Evolutionary conservation across 768 basidiomycete species (phyloP).

Genomic region (Paxillus ammoniavirescens): DNA sequence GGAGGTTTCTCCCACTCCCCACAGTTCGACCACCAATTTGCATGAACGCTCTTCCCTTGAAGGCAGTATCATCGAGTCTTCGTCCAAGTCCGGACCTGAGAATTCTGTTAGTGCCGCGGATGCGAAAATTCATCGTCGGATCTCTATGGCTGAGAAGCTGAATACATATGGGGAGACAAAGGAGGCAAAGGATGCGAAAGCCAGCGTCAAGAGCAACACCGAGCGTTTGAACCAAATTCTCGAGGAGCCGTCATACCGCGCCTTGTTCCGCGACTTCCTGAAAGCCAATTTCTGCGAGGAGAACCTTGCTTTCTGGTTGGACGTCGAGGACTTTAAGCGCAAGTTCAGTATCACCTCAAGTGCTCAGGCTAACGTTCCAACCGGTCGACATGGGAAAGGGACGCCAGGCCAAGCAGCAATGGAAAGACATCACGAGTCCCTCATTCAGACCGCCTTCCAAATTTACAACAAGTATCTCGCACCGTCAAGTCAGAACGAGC

Average conservation of each 20-base stretch:
- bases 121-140: slow-evolving; percentile 74
- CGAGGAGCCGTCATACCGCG: slow-evolving; percentile 85
- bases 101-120: slow-evolving; percentile 35
- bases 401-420: slow-evolving; percentile 85
- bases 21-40: slow-evolving; percentile 63
- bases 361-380: slow-evolving; percentile 61
- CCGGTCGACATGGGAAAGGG: slow-evolving; percentile 39
- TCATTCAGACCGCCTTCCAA: slow-evolving; percentile 91
- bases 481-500: slow-evolving; percentile 90
- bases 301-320: slow-evolving; percentile 96
- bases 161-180: slow-evolving; percentile 53
- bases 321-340: slow-evolving; percentile 95
- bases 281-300: slow-evolving; percentile 97
- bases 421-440: slow-evolving; percentile 94
- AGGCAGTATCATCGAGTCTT: slow-evolving; percentile 21
- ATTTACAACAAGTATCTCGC: slow-evolving; percentile 96
- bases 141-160: slow-evolving; percentile 74
- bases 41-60: slow-evolving; percentile 64
- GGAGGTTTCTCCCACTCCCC: slow-evolving; percentile 51
- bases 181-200: slow-evolving; percentile 45
- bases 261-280: slow-evolving; percentile 92
- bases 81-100: slow-evolving; percentile 24
- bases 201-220: slow-evolving; percentile 83
- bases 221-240: slow-evolving; percentile 89
- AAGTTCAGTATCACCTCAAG: slow-evolving; percentile 95